Evolutionary conservation across 768 basidiomycete genomes (phyloP), one percentile per base, ranked within the genome.

Genomic region (Naganishia randhawae): DNA sequence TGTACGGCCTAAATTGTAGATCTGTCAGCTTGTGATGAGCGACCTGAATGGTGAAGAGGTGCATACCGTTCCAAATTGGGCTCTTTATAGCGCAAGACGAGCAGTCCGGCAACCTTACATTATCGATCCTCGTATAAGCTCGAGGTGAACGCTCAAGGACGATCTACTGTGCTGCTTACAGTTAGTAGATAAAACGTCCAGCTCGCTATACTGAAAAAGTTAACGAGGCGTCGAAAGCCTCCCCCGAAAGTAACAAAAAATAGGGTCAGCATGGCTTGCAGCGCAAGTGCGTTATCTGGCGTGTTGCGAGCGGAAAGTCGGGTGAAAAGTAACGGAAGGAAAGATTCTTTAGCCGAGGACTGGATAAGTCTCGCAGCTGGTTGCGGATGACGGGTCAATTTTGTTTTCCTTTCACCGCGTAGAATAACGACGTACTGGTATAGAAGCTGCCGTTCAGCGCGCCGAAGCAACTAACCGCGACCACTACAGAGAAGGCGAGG

Each of bases 401-500:
- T 22, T 48, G 45, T 48, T 11, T n/a, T n/a, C 3, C 13, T 19
- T n/a, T 4, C 11, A 14, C 35, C 33, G 32, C 5, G 10, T 3
- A 29, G 35, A 17, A 32, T 14, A 55, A 42, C 16, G n/a, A 70
- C 75, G 53, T 45, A 65, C 69, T 73, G 27, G 45, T 68, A 62
- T 66, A 72, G 65, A 74, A 76, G 71, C 50, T 73, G 86, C 92
- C 90, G 77, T 96, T 95, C 63, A 99, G 80, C 1, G 96, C 92
- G 19, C 95, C 95, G 72, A 99, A 92, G 77, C 92, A 96, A 2
- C 93, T 96, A 67, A 97, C 84, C 0, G 92, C 91, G 16, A 99
- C 95, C 84, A 92, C 87, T 61, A 88, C 83, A 0, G 95, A 91
- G 76, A 99, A 96, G 17, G 92, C 73, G 6, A 86, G 85, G 0